These are phyloP conservation scores for Exophiala sp. DNA, from an alignment of 2,329 filamentous ascomycete genomes.

Conservation along the genomic window DNA sequence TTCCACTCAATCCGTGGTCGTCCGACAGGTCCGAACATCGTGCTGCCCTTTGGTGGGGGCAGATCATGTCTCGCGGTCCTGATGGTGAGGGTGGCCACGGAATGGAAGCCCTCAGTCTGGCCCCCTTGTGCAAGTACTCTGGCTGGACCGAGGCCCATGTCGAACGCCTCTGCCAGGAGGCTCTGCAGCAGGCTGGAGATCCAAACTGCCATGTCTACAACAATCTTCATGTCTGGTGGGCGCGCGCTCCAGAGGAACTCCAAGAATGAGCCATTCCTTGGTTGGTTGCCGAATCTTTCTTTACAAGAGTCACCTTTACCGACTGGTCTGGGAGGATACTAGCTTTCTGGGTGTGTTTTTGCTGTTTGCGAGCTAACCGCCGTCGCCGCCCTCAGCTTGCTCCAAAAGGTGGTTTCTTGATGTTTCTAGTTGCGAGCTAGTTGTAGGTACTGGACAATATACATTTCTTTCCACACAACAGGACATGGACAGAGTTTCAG, in stretches of 20 bases:
- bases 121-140: constrained; percentile 62
- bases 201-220: constrained; percentile 67
- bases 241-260: constrained; percentile 9
- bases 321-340: too few species aligned
- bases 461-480: too few species aligned
- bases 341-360: too few species aligned
- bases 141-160: constrained; percentile 59
- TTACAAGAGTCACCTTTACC: too few species aligned
- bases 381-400: too few species aligned
- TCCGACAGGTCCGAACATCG: constrained; percentile 58
- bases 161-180: constrained; percentile 54
- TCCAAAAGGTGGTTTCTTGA: too few species aligned
- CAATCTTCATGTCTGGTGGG: constrained; percentile 38
- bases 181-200: constrained; percentile 63
- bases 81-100: constrained; percentile 17
- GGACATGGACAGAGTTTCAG: too few species aligned
- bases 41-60: constrained; percentile 76
- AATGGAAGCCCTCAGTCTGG: constrained; percentile 66
- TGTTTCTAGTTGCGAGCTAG: too few species aligned
- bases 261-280: too few species aligned
- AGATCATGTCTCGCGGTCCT: constrained; percentile 62
- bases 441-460: too few species aligned
- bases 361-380: too few species aligned
- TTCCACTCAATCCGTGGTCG: constrained; percentile 72
- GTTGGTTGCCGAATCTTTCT: too few species aligned